Evolutionary conservation across 106 monocot species (phyloP), one percentile per base, ranked within the genome.

Genomic region (Allium fistulosum): DNA sequence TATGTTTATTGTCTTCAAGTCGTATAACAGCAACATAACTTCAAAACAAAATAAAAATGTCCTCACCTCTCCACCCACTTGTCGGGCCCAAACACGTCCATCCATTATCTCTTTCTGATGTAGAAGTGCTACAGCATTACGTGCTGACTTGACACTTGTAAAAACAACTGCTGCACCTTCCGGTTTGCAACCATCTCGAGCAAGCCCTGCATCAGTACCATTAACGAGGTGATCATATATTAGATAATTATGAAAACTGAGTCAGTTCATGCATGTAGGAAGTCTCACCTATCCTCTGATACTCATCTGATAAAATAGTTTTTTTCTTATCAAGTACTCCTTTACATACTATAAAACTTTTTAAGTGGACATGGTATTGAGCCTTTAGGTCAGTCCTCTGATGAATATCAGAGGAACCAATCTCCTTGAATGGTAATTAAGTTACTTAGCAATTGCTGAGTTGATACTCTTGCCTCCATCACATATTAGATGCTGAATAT

Each of bases 51-150:
- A 26, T 9, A 37, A 37, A 37, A 1, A 37, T 4, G 37, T 37
- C 37, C 37, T 37, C 37, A 96, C 96, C 92, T 96, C 96, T 15
- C 96, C 96, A 79, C 96, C 96, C 65, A 96, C 69, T 66, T 96
- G 91, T 1, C 96, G 96, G 51, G 96, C 92, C 96, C 96, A 96
- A 63, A 92, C 77, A 74, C 51, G 27, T 48, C 63, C 81, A 59
- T 82, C 83, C 53, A 80, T 88, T 76, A 96, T 81, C 68, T 81
- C 83, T 78, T 88, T 80, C 28, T 82, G 83, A 72, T 96, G 96
- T 45, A 96, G 75, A 65, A 77, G 75, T 59, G 65, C 51, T 57
- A 96, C 92, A 70, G 74, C 72, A 70, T 72, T 75, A 49, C 80
- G 66, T 53, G 96, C 96, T 68, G 76, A 76, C 67, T 81, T 92